These are phyloP conservation scores for Saccharomyces hybrid DNA, from an alignment of 1,139 yeast genomes.

Conservation along the genomic window DNA sequence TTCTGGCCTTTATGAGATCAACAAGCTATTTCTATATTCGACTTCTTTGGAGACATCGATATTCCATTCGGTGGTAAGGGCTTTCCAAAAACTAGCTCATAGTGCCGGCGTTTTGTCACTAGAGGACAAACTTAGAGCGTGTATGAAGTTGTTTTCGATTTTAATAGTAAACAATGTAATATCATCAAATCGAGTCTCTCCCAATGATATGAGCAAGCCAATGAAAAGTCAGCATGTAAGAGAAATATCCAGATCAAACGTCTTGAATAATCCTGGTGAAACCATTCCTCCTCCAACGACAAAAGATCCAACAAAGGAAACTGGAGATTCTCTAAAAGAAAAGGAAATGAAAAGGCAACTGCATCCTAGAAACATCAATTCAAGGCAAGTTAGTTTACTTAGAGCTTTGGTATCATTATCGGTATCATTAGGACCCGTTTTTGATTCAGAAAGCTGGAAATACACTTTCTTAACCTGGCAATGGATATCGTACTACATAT, in stretches of 20 bases:
- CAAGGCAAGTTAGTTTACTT: conserved; percentile 60
- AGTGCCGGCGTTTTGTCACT: conserved; percentile 70
- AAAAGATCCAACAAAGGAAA: conserved; percentile 49
- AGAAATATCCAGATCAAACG: conserved; percentile 18
- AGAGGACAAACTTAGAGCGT: conserved; percentile 48
- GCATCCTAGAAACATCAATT: conserved; percentile 30
- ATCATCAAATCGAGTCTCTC: conserved; percentile 17
- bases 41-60: conserved; percentile 56
- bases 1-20: conserved; percentile 41
- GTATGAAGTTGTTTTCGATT: conserved; percentile 50
- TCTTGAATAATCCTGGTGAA: conserved; percentile 44
- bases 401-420: conserved; percentile 74
- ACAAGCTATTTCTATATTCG: conserved; percentile 51
- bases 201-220: not conserved
- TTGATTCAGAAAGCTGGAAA: conserved; percentile 57
- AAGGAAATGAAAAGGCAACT: conserved; percentile 3
- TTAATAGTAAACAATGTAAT: conserved; percentile 41
- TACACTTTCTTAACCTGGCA: conserved; percentile 63
- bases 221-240: conserved; percentile 10
- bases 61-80: conserved; percentile 57
- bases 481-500: conserved; percentile 58
- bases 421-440: conserved; percentile 65
- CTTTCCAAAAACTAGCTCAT: conserved; percentile 74
- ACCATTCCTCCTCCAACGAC: conserved; percentile 30
- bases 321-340: conserved; percentile 16